Base-by-base conservation (phyloP, 352 stramenopile genomes). In the Blastocystis sp. region DNA sequence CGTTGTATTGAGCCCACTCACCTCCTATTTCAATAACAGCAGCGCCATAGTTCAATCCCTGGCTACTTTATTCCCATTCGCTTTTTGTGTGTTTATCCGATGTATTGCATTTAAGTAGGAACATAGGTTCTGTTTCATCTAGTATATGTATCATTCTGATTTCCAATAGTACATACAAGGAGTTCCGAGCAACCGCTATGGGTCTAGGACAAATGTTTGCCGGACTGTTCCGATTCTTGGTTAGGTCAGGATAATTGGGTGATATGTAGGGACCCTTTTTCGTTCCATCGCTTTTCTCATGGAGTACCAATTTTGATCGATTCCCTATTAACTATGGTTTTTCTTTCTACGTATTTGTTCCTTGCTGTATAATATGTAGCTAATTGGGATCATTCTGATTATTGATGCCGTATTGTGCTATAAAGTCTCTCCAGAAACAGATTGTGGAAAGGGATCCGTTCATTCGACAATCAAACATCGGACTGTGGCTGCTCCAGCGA, bases 251-350 rank as follows among this genome's bases (percentile, higher is more conserved):
- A 27, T 19, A 4, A 12, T 21, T 12, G 2, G 1, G 19, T 87
- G 37, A 77, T 19, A 0, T 29, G 16, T 87, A 87, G 77, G 77
- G 77, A 54, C 77, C 77, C 4, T 78, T 69, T 7, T 51, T 87
- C 56, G 32, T 87, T 61, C 59, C 77, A 32, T 43, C 46, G 42
- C 12, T 87, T 21, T 87, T 77, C 56, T 59, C 77, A 32, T 87
- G 77, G 77, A 87, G 59, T 29, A 78, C 77, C 5, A 61, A 75
- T 27, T 32, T 49, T 46, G n/a, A 61, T 35, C 43, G 35, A 51
- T 87, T 87, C 57, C 77, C 77, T 19, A n/a, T 87, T 16, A 9
- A 87, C 27, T 74, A 77, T 24, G 77, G 77, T 24, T 87, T 87
- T 29, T 74, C 77, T 32, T 87, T 61, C 32, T 87, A 74, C 56